Percentiles rank a stretch among this genome's conserved stretches.
These are phyloP conservation scores for Mixia osmundae DNA, from an alignment of 1,284 basidiomycete genomes.

Conservation along the genomic window DNA sequence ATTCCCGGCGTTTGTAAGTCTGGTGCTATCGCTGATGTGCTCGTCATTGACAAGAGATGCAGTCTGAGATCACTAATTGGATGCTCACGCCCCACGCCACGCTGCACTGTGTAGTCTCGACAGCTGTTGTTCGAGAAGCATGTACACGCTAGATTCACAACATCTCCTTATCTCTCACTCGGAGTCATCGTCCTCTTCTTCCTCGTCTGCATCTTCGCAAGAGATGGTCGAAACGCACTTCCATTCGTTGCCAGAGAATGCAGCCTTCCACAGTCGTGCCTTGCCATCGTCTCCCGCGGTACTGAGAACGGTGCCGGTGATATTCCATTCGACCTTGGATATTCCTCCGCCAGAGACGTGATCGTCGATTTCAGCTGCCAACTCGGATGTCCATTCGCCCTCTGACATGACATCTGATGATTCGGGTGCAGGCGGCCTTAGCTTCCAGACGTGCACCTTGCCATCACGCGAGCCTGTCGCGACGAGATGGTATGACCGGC, in stretches of 20 bases:
- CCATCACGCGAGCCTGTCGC: conserved; percentile 71
- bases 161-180: too few species aligned
- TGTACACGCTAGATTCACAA: too few species aligned
- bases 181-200: too few species aligned
- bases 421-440: conserved; percentile 27
- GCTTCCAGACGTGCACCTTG: conserved; percentile 62
- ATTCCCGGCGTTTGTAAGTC: conserved; percentile 7
- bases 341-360: conserved; percentile 32
- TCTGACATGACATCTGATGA: conserved; percentile 26
- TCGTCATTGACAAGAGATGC: background rate
- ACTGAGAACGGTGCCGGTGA: conserved; percentile 68
- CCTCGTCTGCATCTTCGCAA: too few species aligned
- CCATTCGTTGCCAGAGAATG: conserved; percentile 25
- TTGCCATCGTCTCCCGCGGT: conserved; percentile 73
- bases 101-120: too few species aligned
- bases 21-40: too few species aligned
- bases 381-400: conserved; percentile 40
- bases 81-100: background rate
- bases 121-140: too few species aligned
- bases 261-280: conserved; percentile 68
- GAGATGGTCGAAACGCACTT: too few species aligned
- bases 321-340: conserved; percentile 59
- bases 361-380: conserved; percentile 66
- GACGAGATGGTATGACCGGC: conserved; percentile 69
- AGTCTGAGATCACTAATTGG: background rate